Evolutionary conservation across 2,329 filamentous ascomycete species (phyloP), one percentile per base, ranked within the genome.

Genomic region (Sclerotinia trifoliorum): DNA sequence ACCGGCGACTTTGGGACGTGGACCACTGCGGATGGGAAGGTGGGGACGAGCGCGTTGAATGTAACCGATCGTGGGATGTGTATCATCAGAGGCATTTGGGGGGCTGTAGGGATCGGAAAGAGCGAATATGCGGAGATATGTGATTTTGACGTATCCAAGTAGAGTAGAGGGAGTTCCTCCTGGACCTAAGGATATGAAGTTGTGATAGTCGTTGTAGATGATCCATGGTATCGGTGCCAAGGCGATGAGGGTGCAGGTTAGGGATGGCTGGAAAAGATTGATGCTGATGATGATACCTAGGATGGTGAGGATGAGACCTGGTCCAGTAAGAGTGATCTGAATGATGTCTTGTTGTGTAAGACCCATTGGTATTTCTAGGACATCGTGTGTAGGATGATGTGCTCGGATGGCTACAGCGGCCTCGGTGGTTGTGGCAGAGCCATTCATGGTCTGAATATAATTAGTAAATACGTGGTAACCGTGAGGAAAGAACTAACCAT

Each of bases 81-180:
- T 81, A 39, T 81, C 77, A 2, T 82, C 71, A 6, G 86, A 83
- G 0, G 86, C 73, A 2, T 80, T 79, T 0, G 88, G 85, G 0
- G 90, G 83, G 29, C 78, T 80, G 74, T 91, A 88, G n/a, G 90
- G 90, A 74, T 94, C 84, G 7, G 87, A 85, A 5, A 95, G 83
- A 48, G 86, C 85, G 81, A 93, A 89, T 58, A 94, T 80, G 15
- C 89, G 87, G 61, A 94, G 85, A 78, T 87, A 86, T 71, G 89
- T 90, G 78, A 95, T 88, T 67, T 86, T 85, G 35, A 92, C 79
- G 78, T 94, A 96, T 71, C 92, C 92, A 6, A 79, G 71, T 54
- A 91, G 85, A 0, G 90, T 95, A 3, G 88, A 84, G 0, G 92
- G 91, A 0, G 91, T 94, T 69, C 92, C 92, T 32, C 92, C 92